phyloP scores from a whole-genome alignment of 306 rosid genomes.

The Calophaca sinica region DNA sequence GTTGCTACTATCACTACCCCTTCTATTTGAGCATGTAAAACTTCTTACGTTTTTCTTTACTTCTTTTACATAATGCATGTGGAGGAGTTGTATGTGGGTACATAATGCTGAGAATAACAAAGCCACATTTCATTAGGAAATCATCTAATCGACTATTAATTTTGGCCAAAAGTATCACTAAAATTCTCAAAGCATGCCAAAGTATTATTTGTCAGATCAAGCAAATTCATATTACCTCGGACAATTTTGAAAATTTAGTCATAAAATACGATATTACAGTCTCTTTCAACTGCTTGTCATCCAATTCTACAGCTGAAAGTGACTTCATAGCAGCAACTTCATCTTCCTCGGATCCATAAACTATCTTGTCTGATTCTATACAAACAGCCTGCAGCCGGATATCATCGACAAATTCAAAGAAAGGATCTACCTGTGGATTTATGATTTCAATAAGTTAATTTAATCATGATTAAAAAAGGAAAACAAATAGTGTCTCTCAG shows the following conservation, averaged over 20 bases:
- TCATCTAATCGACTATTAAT: conserved; percentile 9
- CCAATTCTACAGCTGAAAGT: conserved; percentile 61
- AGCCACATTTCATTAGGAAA: conserved; percentile 24
- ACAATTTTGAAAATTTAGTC: conserved; percentile 65
- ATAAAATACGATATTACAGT: conserved; percentile 67
- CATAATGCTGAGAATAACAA: conserved; percentile 29
- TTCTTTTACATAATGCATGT: not conserved
- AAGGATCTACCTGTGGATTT: conserved; percentile 81
- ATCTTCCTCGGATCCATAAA: conserved; percentile 73
- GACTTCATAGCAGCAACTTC: conserved; percentile 73
- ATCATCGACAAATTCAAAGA: conserved; percentile 79
- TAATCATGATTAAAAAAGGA: conserved; percentile 6
- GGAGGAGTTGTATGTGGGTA: conserved; percentile 8
- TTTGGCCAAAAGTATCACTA: conserved; percentile 25
- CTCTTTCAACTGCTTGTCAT: conserved; percentile 75
- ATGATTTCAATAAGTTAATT: conserved; percentile 43
- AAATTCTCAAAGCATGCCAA: conserved; percentile 38
- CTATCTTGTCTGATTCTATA: conserved; percentile 55
- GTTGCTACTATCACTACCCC: conserved; percentile 14
- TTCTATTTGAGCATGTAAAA: not conserved
- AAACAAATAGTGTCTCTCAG: conserved; percentile 14
- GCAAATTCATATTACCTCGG: conserved; percentile 69
- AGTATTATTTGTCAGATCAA: conserved; percentile 27
- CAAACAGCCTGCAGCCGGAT: conserved; percentile 67
- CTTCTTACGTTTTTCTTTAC: not conserved